Conservation (phyloP, 108 stramenopile species). For the Schizochytrium sp. region DNA sequence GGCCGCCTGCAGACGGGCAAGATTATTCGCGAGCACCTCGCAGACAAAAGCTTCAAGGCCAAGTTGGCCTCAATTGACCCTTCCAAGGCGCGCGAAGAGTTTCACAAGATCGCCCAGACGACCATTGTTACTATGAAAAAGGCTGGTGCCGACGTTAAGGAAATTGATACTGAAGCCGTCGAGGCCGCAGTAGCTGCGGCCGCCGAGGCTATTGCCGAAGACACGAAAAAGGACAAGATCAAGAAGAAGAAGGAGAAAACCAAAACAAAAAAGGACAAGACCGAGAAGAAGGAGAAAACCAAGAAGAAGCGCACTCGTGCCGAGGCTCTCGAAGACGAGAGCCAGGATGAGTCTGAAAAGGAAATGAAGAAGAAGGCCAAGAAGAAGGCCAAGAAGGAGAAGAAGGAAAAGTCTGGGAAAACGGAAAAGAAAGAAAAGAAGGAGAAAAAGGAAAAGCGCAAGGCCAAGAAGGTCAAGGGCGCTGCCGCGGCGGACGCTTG, state of each 20-base stretch:
- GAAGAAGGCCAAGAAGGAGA: background rate
- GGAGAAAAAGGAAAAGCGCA: background rate
- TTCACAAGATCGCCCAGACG: background rate
- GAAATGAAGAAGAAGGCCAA: background rate
- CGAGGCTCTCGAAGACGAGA: background rate
- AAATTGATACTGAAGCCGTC: background rate
- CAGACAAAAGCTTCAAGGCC: background rate
- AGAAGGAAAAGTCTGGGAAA: background rate
- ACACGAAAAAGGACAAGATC: background rate
- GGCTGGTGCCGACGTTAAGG: background rate
- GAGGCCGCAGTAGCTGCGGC: background rate
- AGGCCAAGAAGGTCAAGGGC: background rate
- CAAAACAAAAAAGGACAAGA: too few species aligned
- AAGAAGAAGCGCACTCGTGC: too few species aligned
- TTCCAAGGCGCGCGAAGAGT: background rate
- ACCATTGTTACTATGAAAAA: background rate
- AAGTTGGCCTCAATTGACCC: background rate
- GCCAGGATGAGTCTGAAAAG: background rate
- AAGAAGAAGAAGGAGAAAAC: background rate
- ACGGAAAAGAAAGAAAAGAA: background rate
- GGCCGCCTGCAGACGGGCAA: slow-evolving; percentile 1
- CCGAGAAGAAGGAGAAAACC: too few species aligned
- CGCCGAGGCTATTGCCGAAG: background rate
- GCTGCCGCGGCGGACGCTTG: too few species aligned
- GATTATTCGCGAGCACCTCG: background rate